Evolutionary conservation across 2,329 filamentous ascomycete species (phyloP).

Genomic region (Fusarium subtropicale): DNA sequence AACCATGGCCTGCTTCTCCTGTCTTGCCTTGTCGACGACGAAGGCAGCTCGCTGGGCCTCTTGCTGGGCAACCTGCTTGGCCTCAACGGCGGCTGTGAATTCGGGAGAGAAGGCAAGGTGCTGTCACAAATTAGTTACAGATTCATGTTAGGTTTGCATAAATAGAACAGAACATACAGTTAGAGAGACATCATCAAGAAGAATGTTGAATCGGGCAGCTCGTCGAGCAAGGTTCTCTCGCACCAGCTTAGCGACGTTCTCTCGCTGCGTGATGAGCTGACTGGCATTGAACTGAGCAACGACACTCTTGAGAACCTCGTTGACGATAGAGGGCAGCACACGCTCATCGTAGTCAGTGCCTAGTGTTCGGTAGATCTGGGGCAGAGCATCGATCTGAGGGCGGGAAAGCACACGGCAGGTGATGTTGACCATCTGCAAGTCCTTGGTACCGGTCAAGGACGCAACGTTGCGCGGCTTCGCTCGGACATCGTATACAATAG

Average conservation of each 20-base stretch:
- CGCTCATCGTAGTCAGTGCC: slow-evolving; percentile 97
- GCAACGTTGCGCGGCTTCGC: slow-evolving; percentile 97
- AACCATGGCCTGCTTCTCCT: slow-evolving; percentile 99
- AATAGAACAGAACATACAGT: slow-evolving; percentile 72
- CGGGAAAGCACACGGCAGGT: slow-evolving; percentile 98
- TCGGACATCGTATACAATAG: slow-evolving; percentile 96
- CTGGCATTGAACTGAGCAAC: slow-evolving; percentile 99
- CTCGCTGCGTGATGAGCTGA: slow-evolving; percentile 98
- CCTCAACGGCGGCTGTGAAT: slow-evolving; percentile 78
- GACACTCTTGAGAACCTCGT: slow-evolving; percentile 98
- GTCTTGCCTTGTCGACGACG: slow-evolving; percentile 97
- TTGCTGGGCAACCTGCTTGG: slow-evolving; percentile 83
- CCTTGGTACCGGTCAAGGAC: slow-evolving; percentile 97
- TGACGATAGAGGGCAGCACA: slow-evolving; percentile 96
- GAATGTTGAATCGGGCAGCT: slow-evolving; percentile 96
- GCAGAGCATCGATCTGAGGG: slow-evolving; percentile 86
- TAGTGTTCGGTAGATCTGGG: slow-evolving; percentile 96
- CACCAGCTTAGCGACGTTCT: slow-evolving; percentile 92
- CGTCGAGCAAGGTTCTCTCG: slow-evolving; percentile 91
- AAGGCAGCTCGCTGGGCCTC: slow-evolving; percentile 98
- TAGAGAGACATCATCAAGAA: slow-evolving; percentile 95
- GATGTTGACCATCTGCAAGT: slow-evolving; percentile 99
- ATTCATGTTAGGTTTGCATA: background rate
- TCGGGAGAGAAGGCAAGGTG: slow-evolving; percentile 80
- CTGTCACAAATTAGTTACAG: slow-evolving; percentile 52